Conservation (phyloP, 176 grass and related monocot species). For the Aegilops speltoides region DNA sequence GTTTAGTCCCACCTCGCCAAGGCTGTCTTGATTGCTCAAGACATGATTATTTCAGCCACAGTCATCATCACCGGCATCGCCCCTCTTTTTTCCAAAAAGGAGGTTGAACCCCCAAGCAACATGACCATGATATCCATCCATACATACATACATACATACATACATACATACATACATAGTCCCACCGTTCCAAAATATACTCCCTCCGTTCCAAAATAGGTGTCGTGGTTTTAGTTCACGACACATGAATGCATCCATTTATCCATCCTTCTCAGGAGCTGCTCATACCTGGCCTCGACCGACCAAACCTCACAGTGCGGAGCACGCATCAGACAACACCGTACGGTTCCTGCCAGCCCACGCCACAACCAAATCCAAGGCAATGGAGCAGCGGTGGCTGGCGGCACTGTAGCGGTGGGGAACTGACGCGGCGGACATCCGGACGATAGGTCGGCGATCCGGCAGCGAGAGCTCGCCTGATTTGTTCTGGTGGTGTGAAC, state of each 20-base stretch:
- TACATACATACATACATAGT: no score
- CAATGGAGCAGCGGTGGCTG: not conserved
- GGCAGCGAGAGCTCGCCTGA: not conserved
- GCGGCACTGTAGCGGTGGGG: not conserved
- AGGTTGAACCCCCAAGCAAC: no score
- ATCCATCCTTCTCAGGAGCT: no score
- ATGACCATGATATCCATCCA: no score
- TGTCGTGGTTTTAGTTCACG: no score
- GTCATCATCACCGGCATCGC: not conserved
- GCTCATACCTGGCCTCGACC: no score
- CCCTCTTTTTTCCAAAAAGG: no score
- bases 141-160: no score
- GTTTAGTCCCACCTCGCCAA: not conserved
- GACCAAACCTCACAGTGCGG: no score
- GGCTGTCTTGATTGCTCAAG: slow-evolving; percentile 5
- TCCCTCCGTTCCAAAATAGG: no score
- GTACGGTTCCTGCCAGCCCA: not conserved
- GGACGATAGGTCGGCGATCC: not conserved
- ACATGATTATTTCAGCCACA: not conserved
- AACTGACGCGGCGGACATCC: not conserved
- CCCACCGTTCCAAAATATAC: no score
- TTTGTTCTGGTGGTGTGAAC: not conserved
- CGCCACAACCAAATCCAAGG: not conserved
- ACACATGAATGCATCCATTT: no score
- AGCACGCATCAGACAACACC: not conserved